phyloP scores from a whole-genome alignment of 2,329 filamentous ascomycete genomes.

The Alternaria brassicicola region DNA sequence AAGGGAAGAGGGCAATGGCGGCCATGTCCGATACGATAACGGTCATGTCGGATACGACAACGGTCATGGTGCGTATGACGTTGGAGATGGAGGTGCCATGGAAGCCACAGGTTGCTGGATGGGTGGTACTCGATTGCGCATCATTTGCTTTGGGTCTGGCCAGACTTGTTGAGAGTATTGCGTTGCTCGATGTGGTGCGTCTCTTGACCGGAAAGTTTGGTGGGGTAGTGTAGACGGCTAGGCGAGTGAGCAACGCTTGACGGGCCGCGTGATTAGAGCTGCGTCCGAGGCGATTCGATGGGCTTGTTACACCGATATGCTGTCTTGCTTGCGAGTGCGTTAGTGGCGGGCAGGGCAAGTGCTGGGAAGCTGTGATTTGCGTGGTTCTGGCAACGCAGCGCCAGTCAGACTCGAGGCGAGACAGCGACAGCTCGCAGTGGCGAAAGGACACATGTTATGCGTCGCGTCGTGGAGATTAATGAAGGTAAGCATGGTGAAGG shows the following conservation, averaged over 20 bases:
- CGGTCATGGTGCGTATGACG: constrained; percentile 14
- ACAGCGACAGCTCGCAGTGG: constrained; percentile 26
- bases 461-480: constrained; percentile 35
- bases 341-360: constrained; percentile 23
- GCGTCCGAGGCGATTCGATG: constrained; percentile 27
- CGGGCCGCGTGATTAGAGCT: constrained; percentile 30
- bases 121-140: constrained; percentile 5
- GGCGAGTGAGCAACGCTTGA: constrained; percentile 29
- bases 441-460: constrained; percentile 36
- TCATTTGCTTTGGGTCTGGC: constrained; percentile 3
- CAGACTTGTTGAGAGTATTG: constrained; percentile 13
- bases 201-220: constrained; percentile 36
- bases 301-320: constrained; percentile 43
- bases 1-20: not conserved
- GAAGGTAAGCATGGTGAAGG: constrained; percentile 29
- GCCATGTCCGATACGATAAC: not conserved
- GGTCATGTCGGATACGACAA: not conserved
- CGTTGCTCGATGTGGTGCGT: constrained; percentile 24
- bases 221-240: constrained; percentile 19
- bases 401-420: constrained; percentile 29
- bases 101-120: constrained; percentile 8
- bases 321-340: constrained; percentile 40
- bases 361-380: constrained; percentile 35
- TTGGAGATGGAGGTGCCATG: constrained; percentile 2
- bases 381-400: constrained; percentile 9